Percentiles rank a stretch among this genome's conserved stretches.
Evolutionary conservation across 768 basidiomycete genomes (phyloP).

Genomic region (Boletellus emodensis): DNA sequence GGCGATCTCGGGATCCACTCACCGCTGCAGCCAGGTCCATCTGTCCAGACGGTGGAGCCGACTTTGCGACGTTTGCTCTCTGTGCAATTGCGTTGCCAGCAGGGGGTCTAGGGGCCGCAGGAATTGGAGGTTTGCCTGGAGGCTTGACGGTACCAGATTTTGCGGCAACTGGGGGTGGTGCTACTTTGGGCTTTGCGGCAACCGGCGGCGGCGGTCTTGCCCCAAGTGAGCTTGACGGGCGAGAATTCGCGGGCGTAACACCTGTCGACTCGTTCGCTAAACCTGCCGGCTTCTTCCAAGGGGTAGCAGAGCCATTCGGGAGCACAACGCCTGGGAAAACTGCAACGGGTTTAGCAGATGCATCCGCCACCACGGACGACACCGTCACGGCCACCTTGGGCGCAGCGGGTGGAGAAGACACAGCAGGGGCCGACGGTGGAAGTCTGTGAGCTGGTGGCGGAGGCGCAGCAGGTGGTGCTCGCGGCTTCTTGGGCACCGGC

Average conservation of each 20-base stretch:
- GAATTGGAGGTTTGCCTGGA: conserved; percentile 59
- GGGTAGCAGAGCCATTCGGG: conserved; percentile 63
- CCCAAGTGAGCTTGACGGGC: conserved; percentile 48
- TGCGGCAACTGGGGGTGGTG: conserved; percentile 51
- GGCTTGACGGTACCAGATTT: conserved; percentile 52
- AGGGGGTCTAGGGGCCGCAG: conserved; percentile 50
- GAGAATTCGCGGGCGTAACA: conserved; percentile 43
- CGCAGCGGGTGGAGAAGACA: conserved; percentile 31
- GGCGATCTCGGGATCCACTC: conserved; percentile 26
- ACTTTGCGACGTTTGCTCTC: conserved; percentile 39
- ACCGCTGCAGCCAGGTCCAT: conserved; percentile 83
- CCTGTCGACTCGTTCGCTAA: conserved; percentile 33
- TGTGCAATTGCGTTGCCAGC: conserved; percentile 34
- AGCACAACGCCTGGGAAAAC: conserved; percentile 76
- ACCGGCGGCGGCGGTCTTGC: conserved; percentile 56
- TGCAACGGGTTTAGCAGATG: conserved; percentile 71
- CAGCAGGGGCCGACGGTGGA: conserved; percentile 42
- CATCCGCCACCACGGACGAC: conserved; percentile 51
- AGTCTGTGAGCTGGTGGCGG: conserved; percentile 55
- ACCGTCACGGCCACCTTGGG: conserved; percentile 34
- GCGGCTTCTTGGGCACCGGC: conserved; percentile 62
- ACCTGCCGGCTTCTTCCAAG: conserved; percentile 63
- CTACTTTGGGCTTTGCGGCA: conserved; percentile 60
- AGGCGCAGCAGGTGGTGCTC: conserved; percentile 62
- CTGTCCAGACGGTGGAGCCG: conserved; percentile 52